Evolutionary conservation across 768 basidiomycete species (phyloP).

Genomic region (Rubroboletus satanas): DNA sequence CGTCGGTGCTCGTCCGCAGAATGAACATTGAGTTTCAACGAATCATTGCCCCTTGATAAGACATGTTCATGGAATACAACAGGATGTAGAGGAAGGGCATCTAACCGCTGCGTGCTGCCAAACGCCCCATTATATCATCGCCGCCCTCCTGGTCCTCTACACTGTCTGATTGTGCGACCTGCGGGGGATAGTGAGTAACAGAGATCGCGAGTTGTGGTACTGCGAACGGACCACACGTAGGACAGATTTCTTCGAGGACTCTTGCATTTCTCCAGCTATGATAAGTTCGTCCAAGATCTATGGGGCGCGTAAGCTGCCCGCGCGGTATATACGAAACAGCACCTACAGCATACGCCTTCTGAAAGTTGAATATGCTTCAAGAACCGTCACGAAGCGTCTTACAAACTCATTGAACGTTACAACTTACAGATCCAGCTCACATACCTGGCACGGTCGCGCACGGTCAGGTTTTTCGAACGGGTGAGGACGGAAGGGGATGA

Average conservation of each 20-base stretch:
- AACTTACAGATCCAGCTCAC: slow-evolving; percentile 86
- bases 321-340: background rate
- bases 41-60: slow-evolving; percentile 28
- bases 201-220: slow-evolving; percentile 6
- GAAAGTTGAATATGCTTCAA: slow-evolving; percentile 91
- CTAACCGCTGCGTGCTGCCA: slow-evolving; percentile 73
- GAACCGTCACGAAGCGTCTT: background rate
- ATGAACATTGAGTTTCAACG: slow-evolving; percentile 19
- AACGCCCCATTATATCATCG: slow-evolving; percentile 74
- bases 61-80: slow-evolving; percentile 9
- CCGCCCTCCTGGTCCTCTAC: slow-evolving; percentile 84
- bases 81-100: slow-evolving; percentile 1
- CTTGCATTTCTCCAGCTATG: slow-evolving; percentile 91
- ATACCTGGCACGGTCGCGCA: slow-evolving; percentile 49
- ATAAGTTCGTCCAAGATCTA: slow-evolving; percentile 91
- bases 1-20: background rate
- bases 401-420: background rate
- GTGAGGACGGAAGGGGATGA: background rate
- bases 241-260: slow-evolving; percentile 76
- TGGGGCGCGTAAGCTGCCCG: background rate
- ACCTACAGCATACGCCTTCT: slow-evolving; percentile 85
- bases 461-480: background rate
- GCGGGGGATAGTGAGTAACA: background rate
- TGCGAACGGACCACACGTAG: slow-evolving; percentile 48
- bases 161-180: slow-evolving; percentile 84